Evolutionary conservation across 345 rosid genomes (phyloP).

Genomic region (Ceriops decandra): DNA sequence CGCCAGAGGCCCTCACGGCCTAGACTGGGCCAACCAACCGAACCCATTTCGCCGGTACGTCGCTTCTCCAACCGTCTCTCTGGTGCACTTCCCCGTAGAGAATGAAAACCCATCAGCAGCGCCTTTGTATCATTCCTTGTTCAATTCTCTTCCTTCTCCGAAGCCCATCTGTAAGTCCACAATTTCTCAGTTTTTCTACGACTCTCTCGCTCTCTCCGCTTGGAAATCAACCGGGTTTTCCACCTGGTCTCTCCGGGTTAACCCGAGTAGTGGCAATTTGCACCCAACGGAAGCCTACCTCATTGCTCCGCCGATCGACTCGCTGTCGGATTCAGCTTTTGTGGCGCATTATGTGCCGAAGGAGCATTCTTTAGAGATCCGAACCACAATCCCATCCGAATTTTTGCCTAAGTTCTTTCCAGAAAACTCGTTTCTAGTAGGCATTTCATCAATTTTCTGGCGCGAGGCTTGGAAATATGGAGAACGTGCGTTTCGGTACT

Average conservation of each 20-base stretch:
- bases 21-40: conserved; percentile 93
- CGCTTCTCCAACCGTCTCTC: conserved; percentile 59
- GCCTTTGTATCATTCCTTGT: conserved; percentile 51
- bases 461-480: conserved; percentile 98
- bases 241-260: conserved; percentile 91
- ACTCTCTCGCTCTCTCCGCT: conserved; percentile 85
- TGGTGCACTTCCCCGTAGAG: conserved; percentile 35
- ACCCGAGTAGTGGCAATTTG: conserved; percentile 92
- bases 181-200: conserved; percentile 60
- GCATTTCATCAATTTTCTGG: conserved; percentile 78
- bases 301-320: conserved; percentile 55
- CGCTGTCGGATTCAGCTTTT: conserved; percentile 46
- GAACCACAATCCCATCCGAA: conserved; percentile 46
- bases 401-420: conserved; percentile 54
- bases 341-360: conserved; percentile 81
- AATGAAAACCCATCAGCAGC: conserved; percentile 12
- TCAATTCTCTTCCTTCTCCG: conserved; percentile 59
- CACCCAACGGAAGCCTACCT: conserved; percentile 83
- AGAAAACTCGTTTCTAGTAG: conserved; percentile 51
- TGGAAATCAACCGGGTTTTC: conserved; percentile 78
- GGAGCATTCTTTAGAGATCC: conserved; percentile 75
- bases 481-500: conserved; percentile 77
- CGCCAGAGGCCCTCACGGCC: conserved; percentile 83
- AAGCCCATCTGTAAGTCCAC: conserved; percentile 48
- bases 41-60: conserved; percentile 80